Evolutionary conservation across 2,329 filamentous ascomycete genomes (phyloP).

Genomic region (Ambrosiella xylebori): DNA sequence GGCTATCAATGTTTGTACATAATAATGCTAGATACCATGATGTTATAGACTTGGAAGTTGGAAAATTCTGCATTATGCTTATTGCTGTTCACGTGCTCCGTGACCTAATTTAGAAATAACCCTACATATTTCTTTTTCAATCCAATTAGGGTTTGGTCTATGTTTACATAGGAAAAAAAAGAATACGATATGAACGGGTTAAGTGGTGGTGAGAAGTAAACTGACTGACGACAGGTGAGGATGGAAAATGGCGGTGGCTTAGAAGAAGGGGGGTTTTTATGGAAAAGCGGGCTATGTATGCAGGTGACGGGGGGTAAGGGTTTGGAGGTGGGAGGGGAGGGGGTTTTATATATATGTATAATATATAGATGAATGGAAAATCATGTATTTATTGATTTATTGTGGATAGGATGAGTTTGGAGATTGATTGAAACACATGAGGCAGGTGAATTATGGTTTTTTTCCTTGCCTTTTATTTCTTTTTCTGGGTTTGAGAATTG

Average conservation of each 20-base stretch:
- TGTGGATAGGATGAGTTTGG: too few relatives aligned
- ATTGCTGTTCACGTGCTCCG: too few relatives aligned
- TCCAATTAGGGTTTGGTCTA: too few relatives aligned
- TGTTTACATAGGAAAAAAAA: too few relatives aligned
- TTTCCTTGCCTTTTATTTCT: too few relatives aligned
- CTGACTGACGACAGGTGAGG: not conserved
- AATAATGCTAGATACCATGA: not conserved
- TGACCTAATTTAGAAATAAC: too few relatives aligned
- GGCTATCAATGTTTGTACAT: not conserved
- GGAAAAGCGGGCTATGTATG: not conserved
- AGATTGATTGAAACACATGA: too few relatives aligned
- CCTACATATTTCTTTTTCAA: too few relatives aligned
- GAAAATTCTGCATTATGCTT: not conserved
- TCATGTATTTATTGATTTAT: too few relatives aligned
- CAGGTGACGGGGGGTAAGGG: not conserved
- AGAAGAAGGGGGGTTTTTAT: not conserved
- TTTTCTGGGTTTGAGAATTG: too few relatives aligned
- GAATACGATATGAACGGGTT: not conserved
- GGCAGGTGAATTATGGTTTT: too few relatives aligned
- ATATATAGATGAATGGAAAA: too few relatives aligned
- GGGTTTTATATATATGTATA: not conserved
- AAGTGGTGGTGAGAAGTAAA: not conserved
- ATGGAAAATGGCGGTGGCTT: not conserved
- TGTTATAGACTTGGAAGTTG: not conserved
- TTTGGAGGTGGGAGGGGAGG: not conserved